A percentile compares a stretch with the other conserved stretches of the same genome.
phyloP scores from a whole-genome alignment of 495 filamentous ascomycete genomes.

The Pseudotulostoma volvatum region DNA sequence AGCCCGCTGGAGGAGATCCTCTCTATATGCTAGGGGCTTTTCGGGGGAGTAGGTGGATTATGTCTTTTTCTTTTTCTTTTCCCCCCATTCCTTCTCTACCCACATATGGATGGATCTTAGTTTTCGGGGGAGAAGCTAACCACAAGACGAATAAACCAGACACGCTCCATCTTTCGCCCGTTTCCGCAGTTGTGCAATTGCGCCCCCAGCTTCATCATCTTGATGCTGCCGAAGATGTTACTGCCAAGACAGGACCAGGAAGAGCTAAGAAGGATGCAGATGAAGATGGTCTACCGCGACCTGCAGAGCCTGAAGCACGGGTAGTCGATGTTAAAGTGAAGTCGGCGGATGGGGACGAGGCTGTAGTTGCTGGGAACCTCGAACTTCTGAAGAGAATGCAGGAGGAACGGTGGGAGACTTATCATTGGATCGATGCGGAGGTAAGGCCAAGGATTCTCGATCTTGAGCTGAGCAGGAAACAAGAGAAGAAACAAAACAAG shows the following conservation, averaged over 20 bases:
- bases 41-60: conserved; percentile 44
- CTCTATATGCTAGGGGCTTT: conserved; percentile 61
- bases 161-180: conserved; percentile 50
- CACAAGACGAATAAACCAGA: conserved; percentile 29
- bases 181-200: conserved; percentile 54
- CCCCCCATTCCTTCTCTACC: conserved; percentile 1
- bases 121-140: no score
- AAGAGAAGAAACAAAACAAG: no score
- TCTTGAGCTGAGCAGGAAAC: no score
- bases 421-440: conserved; percentile 55
- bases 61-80: conserved; percentile 7
- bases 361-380: conserved; percentile 31
- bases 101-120: neutral
- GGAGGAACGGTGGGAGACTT: conserved; percentile 48
- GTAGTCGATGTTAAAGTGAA: conserved; percentile 55
- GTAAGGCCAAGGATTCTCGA: no score
- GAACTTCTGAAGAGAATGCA: conserved; percentile 42
- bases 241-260: conserved; percentile 13
- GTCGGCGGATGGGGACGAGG: conserved; percentile 38
- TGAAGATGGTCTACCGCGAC: conserved; percentile 25
- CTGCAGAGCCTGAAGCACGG: conserved; percentile 35
- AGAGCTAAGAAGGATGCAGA: conserved; percentile 26
- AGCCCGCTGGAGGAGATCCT: conserved; percentile 39
- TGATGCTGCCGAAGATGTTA: conserved; percentile 45
- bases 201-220: conserved; percentile 61